phyloP scores from a whole-genome alignment of 805 yeast genomes.

The Clavispora carvajalis region DNA sequence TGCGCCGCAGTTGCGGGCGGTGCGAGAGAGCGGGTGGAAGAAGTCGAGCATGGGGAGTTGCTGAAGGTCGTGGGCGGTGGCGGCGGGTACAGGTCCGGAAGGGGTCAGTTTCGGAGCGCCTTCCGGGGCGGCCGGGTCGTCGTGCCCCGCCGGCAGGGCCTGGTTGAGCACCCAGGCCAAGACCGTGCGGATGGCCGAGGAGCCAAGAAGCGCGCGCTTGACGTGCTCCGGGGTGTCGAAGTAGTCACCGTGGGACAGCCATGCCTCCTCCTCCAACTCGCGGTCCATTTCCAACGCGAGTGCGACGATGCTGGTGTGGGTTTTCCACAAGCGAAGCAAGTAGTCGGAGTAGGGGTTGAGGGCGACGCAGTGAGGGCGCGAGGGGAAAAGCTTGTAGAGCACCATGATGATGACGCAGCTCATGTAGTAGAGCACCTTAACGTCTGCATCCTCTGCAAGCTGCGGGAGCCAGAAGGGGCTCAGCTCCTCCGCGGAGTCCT shows the following conservation, averaged over 20 bases:
- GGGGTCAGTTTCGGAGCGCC: no score
- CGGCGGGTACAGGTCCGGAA: background rate
- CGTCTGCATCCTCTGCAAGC: slow-evolving; percentile 15
- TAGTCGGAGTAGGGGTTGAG: slow-evolving; percentile 59
- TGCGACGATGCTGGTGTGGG: slow-evolving; percentile 53
- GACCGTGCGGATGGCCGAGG: slow-evolving; percentile 57
- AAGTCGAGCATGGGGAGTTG: slow-evolving; percentile 56
- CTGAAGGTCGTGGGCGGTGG: slow-evolving; percentile 46
- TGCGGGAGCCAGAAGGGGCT: slow-evolving; percentile 24
- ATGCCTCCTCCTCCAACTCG: slow-evolving; percentile 26
- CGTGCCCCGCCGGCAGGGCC: slow-evolving; percentile 19
- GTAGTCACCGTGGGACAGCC: slow-evolving; percentile 18
- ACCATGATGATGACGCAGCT: slow-evolving; percentile 29
- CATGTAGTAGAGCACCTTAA: slow-evolving; percentile 26
- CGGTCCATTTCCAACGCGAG: slow-evolving; percentile 53
- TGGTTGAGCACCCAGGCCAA: slow-evolving; percentile 57
- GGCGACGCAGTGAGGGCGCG: slow-evolving; percentile 31
- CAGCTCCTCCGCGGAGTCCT: slow-evolving; percentile 20
- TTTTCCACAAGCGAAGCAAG: slow-evolving; percentile 61
- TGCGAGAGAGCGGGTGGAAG: slow-evolving; percentile 63
- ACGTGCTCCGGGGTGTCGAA: slow-evolving; percentile 29
- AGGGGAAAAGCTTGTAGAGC: slow-evolving; percentile 28
- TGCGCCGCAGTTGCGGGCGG: slow-evolving; percentile 52
- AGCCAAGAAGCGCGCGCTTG: slow-evolving; percentile 46
- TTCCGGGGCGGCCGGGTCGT: background rate